Evolutionary conservation across 495 filamentous ascomycete species (phyloP), one percentile per base, ranked within the genome.

Genomic region (Lentithecium fluviatile): DNA sequence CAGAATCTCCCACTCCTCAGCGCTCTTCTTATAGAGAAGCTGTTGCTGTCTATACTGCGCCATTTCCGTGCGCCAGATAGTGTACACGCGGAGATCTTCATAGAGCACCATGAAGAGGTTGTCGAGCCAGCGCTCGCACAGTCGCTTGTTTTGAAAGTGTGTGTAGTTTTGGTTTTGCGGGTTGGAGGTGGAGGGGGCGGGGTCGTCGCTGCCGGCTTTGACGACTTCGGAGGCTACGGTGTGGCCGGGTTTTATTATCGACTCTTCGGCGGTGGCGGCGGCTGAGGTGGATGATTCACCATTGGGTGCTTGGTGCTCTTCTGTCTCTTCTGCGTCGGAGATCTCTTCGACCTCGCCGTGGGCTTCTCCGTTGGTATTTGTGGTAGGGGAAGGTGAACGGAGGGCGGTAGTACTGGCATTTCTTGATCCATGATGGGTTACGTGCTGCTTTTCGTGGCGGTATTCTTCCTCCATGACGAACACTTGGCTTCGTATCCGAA

Each of bases 401-500:
- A 94, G 75, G 48, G 83, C 90, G 59, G 85, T 84, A 26, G 85
- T 91, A 75, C 90, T 93, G 25, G 88, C 84, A 66, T 85, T 90
- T 23, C 84, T 81, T 46, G 83, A 84, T 26, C 78, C 70, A 2
- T 79, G 71, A 8, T 63, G 60, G 36, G 61, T 46, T 77, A 70
- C 73, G 55, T 87, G 85, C 59, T 94, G 87, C 64, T 90, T 92
- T 74, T 98, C 94, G 52, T 83, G 86, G 15, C 95, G 84, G 65
- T 98, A 98, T 72, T 98, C 94, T 69, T 98, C 94, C 69, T 98
- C 94, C 94, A 98, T 98, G 26, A 98, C 95, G 66, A 98, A 98
- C 5, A 97, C 94, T 58, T 93, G 90, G 75, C 93, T 97, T 51
- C 94, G 82, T 64, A 91, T 91, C 70, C 88, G 92, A 24, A 98